Evolutionary conservation across 2,329 filamentous ascomycete genomes (phyloP), one percentile per base, ranked within the genome.

Genomic region (Fusarium concolor): DNA sequence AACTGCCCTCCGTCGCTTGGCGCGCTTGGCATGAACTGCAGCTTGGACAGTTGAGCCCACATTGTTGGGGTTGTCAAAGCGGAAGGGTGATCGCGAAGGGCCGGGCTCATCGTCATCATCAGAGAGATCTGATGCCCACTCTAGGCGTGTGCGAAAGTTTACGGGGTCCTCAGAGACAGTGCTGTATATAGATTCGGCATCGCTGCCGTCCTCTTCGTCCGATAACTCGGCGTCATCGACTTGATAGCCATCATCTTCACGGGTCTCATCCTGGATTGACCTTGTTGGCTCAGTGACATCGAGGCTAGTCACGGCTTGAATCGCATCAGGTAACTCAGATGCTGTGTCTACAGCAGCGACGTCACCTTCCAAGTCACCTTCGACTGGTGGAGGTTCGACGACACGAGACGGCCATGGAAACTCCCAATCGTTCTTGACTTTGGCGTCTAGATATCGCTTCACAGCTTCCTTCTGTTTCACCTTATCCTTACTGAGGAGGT

Each of bases 391-490:
- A 9, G 69, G 56, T 5, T 67, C 63, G 41, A 66, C 57, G 24
- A 58, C 55, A 38, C 70, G 71, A 12, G 78, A 80, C 2, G 86
- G 85, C 87, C 87, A 90, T 33, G 79, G 69, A 71, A 89, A 90
- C 1, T 80, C 78, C 89, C 88, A 91, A 72, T 90, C 87, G 63
- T 82, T 83, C 63, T 83, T 84, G 39, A 90, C 79, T 67, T 84
- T 86, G 22, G 83, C 81, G 4, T 79, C 77, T 2, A 91, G 78
- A 68, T 85, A 86, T 50, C 80, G 84, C 71, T 81, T 86, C 35
- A 90, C 84, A 14, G 88, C 88, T 39, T 88, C 86, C 73, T 90
- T 90, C 70, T 89, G 86, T 78, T 85, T 88, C 26, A 77, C 65
- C 75, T 89, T 90, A 74, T 90, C 88, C 72, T 82, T 85, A 75